These are phyloP conservation scores for Craterostigma plantagineum DNA, from an alignment of 257 asterid species.

Conservation along the genomic window DNA sequence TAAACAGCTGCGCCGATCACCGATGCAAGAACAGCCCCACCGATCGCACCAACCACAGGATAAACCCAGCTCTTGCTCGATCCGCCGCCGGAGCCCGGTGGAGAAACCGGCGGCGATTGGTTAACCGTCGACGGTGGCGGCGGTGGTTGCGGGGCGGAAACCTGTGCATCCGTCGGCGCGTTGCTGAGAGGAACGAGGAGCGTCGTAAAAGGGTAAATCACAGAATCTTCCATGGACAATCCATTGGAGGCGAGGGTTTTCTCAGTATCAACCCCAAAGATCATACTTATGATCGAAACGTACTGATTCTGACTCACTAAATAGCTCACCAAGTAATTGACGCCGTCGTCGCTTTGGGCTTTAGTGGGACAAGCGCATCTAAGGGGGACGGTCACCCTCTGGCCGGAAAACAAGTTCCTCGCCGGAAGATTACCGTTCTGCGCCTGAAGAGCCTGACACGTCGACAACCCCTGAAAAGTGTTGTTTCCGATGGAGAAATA, in stretches of 20 bases:
- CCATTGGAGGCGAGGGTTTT: constrained; percentile 36
- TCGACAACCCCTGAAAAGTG: constrained; percentile 45
- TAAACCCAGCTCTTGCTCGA: constrained; percentile 49
- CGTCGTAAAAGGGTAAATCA: constrained; percentile 39
- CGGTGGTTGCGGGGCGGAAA: constrained; percentile 32
- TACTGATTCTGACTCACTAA: constrained; percentile 17
- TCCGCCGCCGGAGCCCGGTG: constrained; percentile 11
- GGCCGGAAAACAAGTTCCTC: constrained; percentile 9
- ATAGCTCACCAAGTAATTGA: constrained; percentile 44
- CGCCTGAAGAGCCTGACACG: constrained; percentile 43
- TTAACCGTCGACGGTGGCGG: constrained; percentile 34
- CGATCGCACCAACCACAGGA: constrained; percentile 35
- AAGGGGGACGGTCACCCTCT: constrained; percentile 36
- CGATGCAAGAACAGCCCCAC: constrained; percentile 19
- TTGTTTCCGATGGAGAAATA: constrained; percentile 19
- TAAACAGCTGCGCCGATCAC: constrained; percentile 13
- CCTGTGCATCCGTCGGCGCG: constrained; percentile 33
- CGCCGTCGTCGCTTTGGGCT: constrained; percentile 23
- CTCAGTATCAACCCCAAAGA: constrained; percentile 20
- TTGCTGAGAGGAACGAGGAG: constrained; percentile 50
- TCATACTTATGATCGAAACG: constrained; percentile 14
- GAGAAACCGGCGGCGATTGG: constrained; percentile 12
- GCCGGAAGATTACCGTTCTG: constrained; percentile 15
- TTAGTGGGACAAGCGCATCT: constrained; percentile 82
- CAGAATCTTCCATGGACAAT: constrained; percentile 13